Evolutionary conservation across 805 yeast genomes (phyloP).

Genomic region (Vanderwaltozyma tropicalis): DNA sequence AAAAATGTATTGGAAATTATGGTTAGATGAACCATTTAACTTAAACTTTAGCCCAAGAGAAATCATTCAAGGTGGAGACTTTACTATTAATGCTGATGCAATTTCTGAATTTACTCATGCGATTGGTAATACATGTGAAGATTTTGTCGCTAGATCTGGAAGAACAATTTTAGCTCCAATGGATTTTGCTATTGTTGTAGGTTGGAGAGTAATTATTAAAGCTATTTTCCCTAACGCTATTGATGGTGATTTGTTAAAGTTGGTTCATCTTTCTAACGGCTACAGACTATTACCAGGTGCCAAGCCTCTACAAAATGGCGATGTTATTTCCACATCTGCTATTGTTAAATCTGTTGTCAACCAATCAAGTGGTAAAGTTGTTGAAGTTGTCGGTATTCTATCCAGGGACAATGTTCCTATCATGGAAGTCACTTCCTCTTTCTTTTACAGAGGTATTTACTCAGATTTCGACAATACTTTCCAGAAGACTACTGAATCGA

Average conservation of each 20-base stretch:
- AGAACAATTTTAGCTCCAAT: constrained; percentile 86
- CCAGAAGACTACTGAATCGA: constrained; percentile 78
- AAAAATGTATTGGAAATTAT: constrained; percentile 92
- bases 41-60: constrained; percentile 59
- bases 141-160: constrained; percentile 81
- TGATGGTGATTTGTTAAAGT: constrained; percentile 89
- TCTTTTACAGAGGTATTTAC: constrained; percentile 93
- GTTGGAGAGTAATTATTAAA: constrained; percentile 96
- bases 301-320: constrained; percentile 79
- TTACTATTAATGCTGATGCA: constrained; percentile 60
- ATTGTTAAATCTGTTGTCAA: constrained; percentile 80
- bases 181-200: constrained; percentile 98
- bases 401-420: constrained; percentile 68
- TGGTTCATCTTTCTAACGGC: constrained; percentile 92
- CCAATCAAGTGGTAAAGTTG: constrained; percentile 88
- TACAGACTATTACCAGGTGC: constrained; percentile 91
- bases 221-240: constrained; percentile 95
- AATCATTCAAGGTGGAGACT: constrained; percentile 59
- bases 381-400: constrained; percentile 87
- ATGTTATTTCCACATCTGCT: constrained; percentile 72
- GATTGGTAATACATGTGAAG: constrained; percentile 94
- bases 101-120: constrained; percentile 93
- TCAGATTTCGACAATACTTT: constrained; percentile 84
- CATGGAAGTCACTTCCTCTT: constrained; percentile 88
- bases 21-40: constrained; percentile 69